Evolutionary conservation across 2,329 filamentous ascomycete genomes (phyloP).

Genomic region (Ceratocystis eucalypticola): DNA sequence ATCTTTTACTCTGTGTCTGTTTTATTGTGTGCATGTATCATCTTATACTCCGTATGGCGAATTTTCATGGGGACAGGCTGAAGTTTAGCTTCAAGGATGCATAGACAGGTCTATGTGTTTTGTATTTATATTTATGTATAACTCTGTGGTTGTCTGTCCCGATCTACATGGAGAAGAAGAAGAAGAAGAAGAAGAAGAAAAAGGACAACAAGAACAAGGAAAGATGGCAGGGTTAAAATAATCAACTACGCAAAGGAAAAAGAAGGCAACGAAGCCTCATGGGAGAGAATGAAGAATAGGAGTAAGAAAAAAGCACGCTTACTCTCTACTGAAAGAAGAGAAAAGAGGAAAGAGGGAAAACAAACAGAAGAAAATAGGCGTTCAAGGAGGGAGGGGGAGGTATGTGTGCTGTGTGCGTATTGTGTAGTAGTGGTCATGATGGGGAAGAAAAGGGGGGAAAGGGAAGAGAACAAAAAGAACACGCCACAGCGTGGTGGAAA

Average conservation of each 20-base stretch:
- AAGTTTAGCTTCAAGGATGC: no score
- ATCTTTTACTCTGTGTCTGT: background rate
- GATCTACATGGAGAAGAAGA: background rate
- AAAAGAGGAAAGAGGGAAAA: slow-evolving; percentile 8
- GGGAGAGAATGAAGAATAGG: background rate
- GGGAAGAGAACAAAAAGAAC: background rate
- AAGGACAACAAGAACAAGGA: background rate
- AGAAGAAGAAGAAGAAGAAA: background rate
- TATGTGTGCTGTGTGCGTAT: no score
- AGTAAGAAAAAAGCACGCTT: no score
- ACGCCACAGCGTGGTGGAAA: background rate
- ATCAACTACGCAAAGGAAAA: background rate
- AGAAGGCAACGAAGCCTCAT: background rate
- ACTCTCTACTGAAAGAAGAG: background rate
- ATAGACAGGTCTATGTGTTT: no score
- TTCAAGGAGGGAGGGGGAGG: background rate
- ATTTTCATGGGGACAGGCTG: no score
- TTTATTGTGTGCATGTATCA: background rate
- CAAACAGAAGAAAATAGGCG: background rate
- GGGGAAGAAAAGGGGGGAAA: background rate
- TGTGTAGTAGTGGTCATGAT: no score
- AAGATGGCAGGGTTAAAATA: background rate
- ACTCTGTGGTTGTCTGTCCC: background rate
- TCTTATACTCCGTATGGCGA: background rate
- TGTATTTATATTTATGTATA: background rate